Evolutionary conservation across 768 basidiomycete genomes (phyloP).

Genomic region (Hygrophoropsis aurantiaca): DNA sequence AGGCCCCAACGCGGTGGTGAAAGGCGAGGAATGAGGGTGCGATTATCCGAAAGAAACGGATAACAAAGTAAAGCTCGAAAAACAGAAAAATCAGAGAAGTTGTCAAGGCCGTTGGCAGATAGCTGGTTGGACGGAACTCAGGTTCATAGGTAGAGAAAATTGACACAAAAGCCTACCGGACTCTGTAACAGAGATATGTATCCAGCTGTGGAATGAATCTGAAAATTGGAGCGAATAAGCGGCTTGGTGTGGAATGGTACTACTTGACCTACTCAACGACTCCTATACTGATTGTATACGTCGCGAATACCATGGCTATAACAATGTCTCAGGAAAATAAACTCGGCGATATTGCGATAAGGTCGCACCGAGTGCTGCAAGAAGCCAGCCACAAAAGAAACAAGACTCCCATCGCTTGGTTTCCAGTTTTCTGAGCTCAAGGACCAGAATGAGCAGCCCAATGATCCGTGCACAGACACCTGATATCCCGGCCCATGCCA

Average conservation of each 20-base stretch:
- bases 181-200: constrained; percentile 31
- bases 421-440: constrained; percentile 33
- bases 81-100: constrained; percentile 33
- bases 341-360: not conserved
- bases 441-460: constrained; percentile 36
- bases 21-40: constrained; percentile 18
- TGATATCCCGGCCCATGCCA: constrained; percentile 47
- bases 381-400: constrained; percentile 28
- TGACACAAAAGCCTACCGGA: constrained; percentile 19
- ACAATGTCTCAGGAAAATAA: not conserved
- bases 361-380: constrained; percentile 35
- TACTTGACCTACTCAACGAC: constrained; percentile 26
- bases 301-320: constrained; percentile 40
- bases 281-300: constrained; percentile 40
- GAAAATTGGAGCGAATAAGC: not conserved
- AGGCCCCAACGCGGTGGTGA: constrained; percentile 13
- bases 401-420: constrained; percentile 32
- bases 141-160: not conserved
- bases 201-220: constrained; percentile 20
- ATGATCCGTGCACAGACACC: constrained; percentile 36
- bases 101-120: constrained; percentile 36
- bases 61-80: constrained; percentile 38
- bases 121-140: constrained; percentile 27
- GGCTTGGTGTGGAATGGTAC: not conserved
- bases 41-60: constrained; percentile 31